Base-by-base conservation (phyloP, 2,329 filamentous ascomycete genomes). In the Exserohilum rostratum region DNA sequence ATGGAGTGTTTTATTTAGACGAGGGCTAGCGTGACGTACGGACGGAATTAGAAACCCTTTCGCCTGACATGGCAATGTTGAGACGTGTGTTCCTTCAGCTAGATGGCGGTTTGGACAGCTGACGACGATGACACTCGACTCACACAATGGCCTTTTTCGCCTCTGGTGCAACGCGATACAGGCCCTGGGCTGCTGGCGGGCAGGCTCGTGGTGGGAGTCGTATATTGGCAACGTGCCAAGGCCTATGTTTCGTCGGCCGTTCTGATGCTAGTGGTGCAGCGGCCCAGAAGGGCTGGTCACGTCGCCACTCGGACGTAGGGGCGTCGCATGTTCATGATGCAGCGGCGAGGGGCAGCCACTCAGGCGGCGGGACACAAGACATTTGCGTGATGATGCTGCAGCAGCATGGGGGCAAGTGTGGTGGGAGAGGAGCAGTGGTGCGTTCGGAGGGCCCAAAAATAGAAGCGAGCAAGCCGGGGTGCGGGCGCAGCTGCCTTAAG, bases 401-500 rank as follows among this genome's bases (percentile, higher is more conserved):
- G 55, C 49, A 53, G 53, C 55, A 56, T 53, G 58, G 57, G 53
- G 37, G 22, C 12, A 27, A 27, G 25, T 18, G 50, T 48, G 35
- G 48, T 43, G 31, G 34, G 43, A 35, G 37, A 25, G 22, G 22
- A 25, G 22, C 22, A 38, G 34, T 25, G 53, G 52, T 55, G 54
- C 37, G 49, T 53, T 44, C 49, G 51, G 51, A 43, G 15, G 31
- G 30, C 42, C 61, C 47, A 61, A 64, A 52, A 62, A 62, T 65
- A 64, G 62, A 55, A 39, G 52, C 50, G 39, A 53, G 42, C 20
- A 46, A 46, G 42, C 50, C 30, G 46, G 47, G 54, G 58, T 54
- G 42, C 27, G 43, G 30, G 47, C 47, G 43, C 57, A 58, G 58
- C 58, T 53, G 58, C 17, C 58, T 47, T 67, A 67, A 62, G 57